Evolutionary conservation across 2,329 filamentous ascomycete genomes (phyloP), one percentile per base, ranked within the genome.

Genomic region (Trichothecium sympodiale): DNA sequence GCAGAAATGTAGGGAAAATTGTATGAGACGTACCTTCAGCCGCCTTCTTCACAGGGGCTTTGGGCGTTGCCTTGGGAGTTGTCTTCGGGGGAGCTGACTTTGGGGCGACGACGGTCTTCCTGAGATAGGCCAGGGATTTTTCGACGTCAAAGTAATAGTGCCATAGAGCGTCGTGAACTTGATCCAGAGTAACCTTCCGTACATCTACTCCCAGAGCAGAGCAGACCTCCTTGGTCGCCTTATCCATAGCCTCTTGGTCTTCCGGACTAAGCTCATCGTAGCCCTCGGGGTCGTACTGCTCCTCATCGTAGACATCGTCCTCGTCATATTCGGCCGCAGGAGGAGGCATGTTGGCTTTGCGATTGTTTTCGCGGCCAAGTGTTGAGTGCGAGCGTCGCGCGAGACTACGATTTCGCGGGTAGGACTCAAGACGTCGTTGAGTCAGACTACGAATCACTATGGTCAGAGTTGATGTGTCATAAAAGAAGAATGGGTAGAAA

Each of bases 61-160:
- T 10, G 17, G 28, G 17, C 20, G 20, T 25, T 25, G 20, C 20
- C 29, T 35, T 65, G 29, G 55, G 48, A 17, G 59, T 46, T 41
- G 59, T 47, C 47, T 68, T 68, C 13, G 56, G 51, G n/a, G 62
- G 51, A n/a, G 40, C 28, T 31, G 39, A 31, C 26, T 34, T 25
- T 31, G 61, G 61, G 7, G 61, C 57, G 45, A 74, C 61, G 44
- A 64, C 73, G 23, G 67, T 78, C 68, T 78, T 82, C 43, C 77
- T 73, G 39, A 98, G 60, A 52, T 93, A 95, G 38, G 73, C 69
- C 27, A 93, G 80, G 1, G 85, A 77, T 58, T 94, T 94, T 38
- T 78, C 81, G 20, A 94, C 69, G 49, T 98, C 88, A 54, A 88
- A 96, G 56, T 89, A 96, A 58, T 95, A 95, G 59, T 98, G 77